Conservation (phyloP, 345 rosid species). For the Bruguiera parviflora region DNA sequence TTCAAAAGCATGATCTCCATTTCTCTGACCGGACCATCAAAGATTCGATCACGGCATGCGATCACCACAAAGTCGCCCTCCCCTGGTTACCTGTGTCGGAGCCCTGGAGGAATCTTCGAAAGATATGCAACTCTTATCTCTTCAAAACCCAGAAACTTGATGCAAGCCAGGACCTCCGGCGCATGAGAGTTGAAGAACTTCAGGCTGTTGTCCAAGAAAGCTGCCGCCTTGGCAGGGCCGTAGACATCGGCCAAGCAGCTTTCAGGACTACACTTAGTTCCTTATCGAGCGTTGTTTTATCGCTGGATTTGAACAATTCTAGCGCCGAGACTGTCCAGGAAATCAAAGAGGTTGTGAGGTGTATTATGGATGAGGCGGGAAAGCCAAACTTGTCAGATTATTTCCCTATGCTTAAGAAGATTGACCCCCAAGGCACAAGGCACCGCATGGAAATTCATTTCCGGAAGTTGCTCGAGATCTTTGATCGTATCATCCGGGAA, state of each 20-base stretch:
- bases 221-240: constrained; percentile 13
- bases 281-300: constrained; percentile 26
- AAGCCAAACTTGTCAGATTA: constrained; percentile 39
- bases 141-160: constrained; percentile 32
- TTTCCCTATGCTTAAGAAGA: constrained; percentile 27
- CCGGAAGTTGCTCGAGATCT: constrained; percentile 21
- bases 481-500: constrained; percentile 24
- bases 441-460: constrained; percentile 15
- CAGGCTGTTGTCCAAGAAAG: constrained; percentile 16
- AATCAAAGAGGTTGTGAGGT: constrained; percentile 20
- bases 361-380: constrained; percentile 30
- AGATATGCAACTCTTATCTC: constrained; percentile 24
- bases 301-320: constrained; percentile 23
- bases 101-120: constrained; percentile 30
- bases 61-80: constrained; percentile 6
- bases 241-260: constrained; percentile 31
- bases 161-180: constrained; percentile 18
- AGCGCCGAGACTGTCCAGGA: constrained; percentile 14
- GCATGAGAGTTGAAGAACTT: constrained; percentile 23
- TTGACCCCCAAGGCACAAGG: constrained; percentile 34
- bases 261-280: constrained; percentile 24
- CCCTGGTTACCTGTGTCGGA: constrained; percentile 13
- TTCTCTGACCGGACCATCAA: constrained; percentile 22
- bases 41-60: constrained; percentile 2
- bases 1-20: constrained; percentile 26